A percentile compares a stretch with the other conserved stretches of the same genome.
Evolutionary conservation across 768 basidiomycete species (phyloP).

Genomic region (Macrocybe gigantea): DNA sequence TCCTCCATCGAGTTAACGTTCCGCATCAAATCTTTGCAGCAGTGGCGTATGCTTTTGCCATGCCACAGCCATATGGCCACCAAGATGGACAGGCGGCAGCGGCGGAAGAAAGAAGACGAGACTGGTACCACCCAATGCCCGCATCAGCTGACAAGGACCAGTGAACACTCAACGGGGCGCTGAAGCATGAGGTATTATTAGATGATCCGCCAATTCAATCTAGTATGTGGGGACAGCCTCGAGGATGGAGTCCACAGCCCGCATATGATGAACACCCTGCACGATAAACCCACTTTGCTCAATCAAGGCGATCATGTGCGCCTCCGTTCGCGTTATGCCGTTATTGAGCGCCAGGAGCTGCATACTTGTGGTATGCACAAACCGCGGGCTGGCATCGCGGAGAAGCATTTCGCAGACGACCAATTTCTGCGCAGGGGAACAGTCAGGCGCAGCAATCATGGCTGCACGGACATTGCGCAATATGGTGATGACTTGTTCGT

Average conservation of each 20-base stretch:
- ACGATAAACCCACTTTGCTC: conserved; percentile 4
- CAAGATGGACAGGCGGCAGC: too few species aligned
- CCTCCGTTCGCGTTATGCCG: conserved; percentile 6
- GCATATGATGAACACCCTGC: neutral
- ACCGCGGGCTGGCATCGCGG: conserved; percentile 1
- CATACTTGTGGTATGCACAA: conserved; percentile 5
- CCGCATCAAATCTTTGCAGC: too few species aligned
- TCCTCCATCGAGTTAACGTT: too few species aligned
- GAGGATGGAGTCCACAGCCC: conserved; percentile 5
- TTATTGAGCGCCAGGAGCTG: conserved; percentile 6
- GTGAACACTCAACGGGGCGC: too few species aligned
- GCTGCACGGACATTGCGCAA: conserved; percentile 6
- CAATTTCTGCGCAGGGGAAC: neutral
- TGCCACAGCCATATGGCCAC: too few species aligned
- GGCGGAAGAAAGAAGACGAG: too few species aligned
- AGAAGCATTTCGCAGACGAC: conserved; percentile 6
- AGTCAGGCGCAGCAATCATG: conserved; percentile 1
- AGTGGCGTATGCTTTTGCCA: too few species aligned
- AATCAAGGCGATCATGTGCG: neutral
- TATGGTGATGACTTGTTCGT: conserved; percentile 5
- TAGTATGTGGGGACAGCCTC: too few species aligned
- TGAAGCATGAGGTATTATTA: too few species aligned
- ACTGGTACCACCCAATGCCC: too few species aligned
- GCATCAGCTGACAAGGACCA: too few species aligned
- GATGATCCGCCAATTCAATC: too few species aligned